Percentiles rank a stretch among this genome's conserved stretches.
phyloP scores from a whole-genome alignment of 805 yeast species.

The Kazachstania bromeliacearum region DNA sequence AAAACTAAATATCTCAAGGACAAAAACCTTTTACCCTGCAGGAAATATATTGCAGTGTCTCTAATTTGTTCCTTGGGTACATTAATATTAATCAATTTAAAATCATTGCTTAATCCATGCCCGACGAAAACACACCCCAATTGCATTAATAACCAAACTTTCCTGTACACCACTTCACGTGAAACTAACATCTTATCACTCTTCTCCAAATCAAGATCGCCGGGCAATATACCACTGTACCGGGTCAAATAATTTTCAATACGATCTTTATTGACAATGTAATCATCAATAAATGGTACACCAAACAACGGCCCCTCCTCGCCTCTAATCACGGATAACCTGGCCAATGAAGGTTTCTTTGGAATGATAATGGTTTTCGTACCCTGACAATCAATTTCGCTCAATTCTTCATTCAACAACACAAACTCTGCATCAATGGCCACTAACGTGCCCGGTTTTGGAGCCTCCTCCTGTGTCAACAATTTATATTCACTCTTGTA shows the following conservation, averaged over 20 bases:
- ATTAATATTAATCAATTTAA: slow-evolving; percentile 83
- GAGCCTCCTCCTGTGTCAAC: slow-evolving; percentile 62
- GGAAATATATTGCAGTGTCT: slow-evolving; percentile 77
- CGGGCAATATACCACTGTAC: slow-evolving; percentile 88
- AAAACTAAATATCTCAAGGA: slow-evolving; percentile 83
- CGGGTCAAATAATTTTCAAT: slow-evolving; percentile 82
- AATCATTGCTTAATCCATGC: slow-evolving; percentile 86
- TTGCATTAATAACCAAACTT: slow-evolving; percentile 82
- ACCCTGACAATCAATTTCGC: slow-evolving; percentile 71
- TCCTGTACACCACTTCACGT: slow-evolving; percentile 73
- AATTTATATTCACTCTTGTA: slow-evolving; percentile 55
- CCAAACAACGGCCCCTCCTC: slow-evolving; percentile 57
- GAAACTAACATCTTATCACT: slow-evolving; percentile 67
- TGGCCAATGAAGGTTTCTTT: slow-evolving; percentile 65
- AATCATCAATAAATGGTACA: slow-evolving; percentile 85
- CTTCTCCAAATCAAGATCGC: slow-evolving; percentile 66
- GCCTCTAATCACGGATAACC: slow-evolving; percentile 80
- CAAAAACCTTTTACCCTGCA: slow-evolving; percentile 67
- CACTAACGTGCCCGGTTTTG: slow-evolving; percentile 61
- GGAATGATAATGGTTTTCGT: slow-evolving; percentile 62
- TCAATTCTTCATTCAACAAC: slow-evolving; percentile 62
- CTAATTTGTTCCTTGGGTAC: slow-evolving; percentile 80
- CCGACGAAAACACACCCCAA: slow-evolving; percentile 90
- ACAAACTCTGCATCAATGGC: slow-evolving; percentile 98
- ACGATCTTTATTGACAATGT: slow-evolving; percentile 60